Conservation (phyloP, 768 basidiomycete species). For the Macrolepiota fuliginosa region DNA sequence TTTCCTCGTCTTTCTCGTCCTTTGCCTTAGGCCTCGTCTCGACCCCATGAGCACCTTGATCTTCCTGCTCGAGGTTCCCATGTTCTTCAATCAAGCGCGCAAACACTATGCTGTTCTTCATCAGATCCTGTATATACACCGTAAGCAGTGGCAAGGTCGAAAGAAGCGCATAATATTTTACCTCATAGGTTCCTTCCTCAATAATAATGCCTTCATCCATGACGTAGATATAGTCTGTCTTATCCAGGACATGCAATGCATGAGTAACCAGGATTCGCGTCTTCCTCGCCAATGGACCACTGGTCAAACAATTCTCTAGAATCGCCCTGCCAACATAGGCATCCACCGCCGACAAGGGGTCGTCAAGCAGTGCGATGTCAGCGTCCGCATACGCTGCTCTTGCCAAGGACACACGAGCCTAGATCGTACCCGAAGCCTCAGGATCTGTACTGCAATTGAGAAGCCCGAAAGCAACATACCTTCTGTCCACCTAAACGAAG, state of each 20-base stretch:
- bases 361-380: constrained; percentile 77
- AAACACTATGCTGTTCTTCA: constrained; percentile 41
- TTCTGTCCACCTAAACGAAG: constrained; percentile 33
- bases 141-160: constrained; percentile 1
- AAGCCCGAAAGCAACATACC: constrained; percentile 17
- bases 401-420: constrained; percentile 76
- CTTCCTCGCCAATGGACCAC: constrained; percentile 47
- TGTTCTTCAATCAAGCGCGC: constrained; percentile 55
- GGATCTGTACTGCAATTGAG: background rate
- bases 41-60: constrained; percentile 22
- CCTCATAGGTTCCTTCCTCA: constrained; percentile 62
- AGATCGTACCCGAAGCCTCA: background rate
- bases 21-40: constrained; percentile 11
- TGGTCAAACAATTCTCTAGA: constrained; percentile 57
- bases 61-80: constrained; percentile 37
- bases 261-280: constrained; percentile 66
- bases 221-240: constrained; percentile 62
- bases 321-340: constrained; percentile 71
- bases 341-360: constrained; percentile 79
- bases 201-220: constrained; percentile 56
- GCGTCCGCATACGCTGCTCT: constrained; percentile 73
- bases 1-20: constrained; percentile 12
- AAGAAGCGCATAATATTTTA: constrained; percentile 18
- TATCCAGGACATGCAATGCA: constrained; percentile 55
- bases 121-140: constrained; percentile 35